Evolutionary conservation across 202 grass and related monocot species (phyloP).

Genomic region (Saccharum hybrid): DNA sequence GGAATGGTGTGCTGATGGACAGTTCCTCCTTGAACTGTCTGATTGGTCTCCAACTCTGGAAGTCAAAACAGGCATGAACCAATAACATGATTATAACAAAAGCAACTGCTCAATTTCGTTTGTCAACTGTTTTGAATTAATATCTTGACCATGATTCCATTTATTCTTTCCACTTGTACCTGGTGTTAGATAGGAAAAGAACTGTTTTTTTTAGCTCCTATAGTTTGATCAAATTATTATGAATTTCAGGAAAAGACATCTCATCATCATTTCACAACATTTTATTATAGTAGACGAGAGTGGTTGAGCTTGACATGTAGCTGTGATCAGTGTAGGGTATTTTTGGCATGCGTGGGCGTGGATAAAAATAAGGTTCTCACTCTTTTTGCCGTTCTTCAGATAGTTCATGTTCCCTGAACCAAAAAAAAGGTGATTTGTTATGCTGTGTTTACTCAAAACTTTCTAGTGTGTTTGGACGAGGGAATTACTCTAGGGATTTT

Average conservation of each 20-base stretch:
- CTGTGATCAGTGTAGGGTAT: neutral
- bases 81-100: slow-evolving; percentile 30
- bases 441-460: neutral
- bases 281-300: neutral
- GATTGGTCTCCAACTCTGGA: slow-evolving; percentile 33
- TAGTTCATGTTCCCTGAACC: neutral
- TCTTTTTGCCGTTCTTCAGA: slow-evolving; percentile 3
- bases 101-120: slow-evolving; percentile 31
- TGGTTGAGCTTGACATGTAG: too few relatives aligned
- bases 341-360: neutral
- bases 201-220: neutral
- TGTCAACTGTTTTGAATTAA: neutral
- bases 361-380: slow-evolving; percentile 19
- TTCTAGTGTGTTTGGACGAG: neutral
- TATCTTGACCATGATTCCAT: slow-evolving; percentile 15
- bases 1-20: slow-evolving; percentile 38
- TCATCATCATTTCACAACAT: slow-evolving; percentile 5
- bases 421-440: neutral
- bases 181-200: slow-evolving; percentile 1
- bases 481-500: neutral
- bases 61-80: slow-evolving; percentile 35
- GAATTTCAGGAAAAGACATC: slow-evolving; percentile 20
- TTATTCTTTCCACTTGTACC: slow-evolving; percentile 10
- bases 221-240: slow-evolving; percentile 22
- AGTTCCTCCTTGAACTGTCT: slow-evolving; percentile 37